Evolutionary conservation across 192 early-diverging fungal genomes (phyloP).

Genomic region (Coemansia sp.): DNA sequence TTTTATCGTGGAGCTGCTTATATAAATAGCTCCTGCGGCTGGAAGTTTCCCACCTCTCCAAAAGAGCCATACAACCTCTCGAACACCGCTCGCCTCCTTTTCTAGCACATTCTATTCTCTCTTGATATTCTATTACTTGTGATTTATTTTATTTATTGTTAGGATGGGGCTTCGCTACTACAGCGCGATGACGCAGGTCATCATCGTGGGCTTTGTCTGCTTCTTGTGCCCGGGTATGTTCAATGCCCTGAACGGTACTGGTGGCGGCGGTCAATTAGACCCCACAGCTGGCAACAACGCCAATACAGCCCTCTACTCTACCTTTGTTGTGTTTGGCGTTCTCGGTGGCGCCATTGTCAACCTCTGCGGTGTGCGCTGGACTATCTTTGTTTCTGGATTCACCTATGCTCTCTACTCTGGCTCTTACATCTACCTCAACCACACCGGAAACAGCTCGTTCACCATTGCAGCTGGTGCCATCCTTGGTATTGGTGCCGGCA

Average conservation of each 20-base stretch:
- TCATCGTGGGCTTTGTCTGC: conserved; percentile 69
- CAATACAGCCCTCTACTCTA: conserved; percentile 74
- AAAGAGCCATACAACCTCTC: neutral
- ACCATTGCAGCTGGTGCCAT: conserved; percentile 74
- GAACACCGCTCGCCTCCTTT: neutral
- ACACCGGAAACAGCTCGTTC: conserved; percentile 57
- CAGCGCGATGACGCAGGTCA: conserved; percentile 66
- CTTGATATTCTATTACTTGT: neutral
- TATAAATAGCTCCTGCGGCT: neutral
- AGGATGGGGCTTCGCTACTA: conserved; percentile 42
- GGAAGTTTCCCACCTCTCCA: neutral
- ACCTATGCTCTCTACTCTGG: conserved; percentile 75
- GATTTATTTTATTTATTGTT: neutral
- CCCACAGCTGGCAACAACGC: conserved; percentile 65
- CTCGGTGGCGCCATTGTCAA: conserved; percentile 77
- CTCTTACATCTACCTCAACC: conserved; percentile 69
- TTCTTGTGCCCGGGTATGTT: conserved; percentile 82
- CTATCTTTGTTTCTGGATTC: conserved; percentile 66
- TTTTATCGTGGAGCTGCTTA: neutral
- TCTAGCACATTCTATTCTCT: neutral
- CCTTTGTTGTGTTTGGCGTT: conserved; percentile 76
- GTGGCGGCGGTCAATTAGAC: conserved; percentile 66
- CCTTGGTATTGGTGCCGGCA: conserved; percentile 79
- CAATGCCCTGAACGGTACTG: conserved; percentile 65
- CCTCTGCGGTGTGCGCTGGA: conserved; percentile 69